phyloP scores from a whole-genome alignment of 169 alveolate species.

The Theileria luwenshuni region DNA sequence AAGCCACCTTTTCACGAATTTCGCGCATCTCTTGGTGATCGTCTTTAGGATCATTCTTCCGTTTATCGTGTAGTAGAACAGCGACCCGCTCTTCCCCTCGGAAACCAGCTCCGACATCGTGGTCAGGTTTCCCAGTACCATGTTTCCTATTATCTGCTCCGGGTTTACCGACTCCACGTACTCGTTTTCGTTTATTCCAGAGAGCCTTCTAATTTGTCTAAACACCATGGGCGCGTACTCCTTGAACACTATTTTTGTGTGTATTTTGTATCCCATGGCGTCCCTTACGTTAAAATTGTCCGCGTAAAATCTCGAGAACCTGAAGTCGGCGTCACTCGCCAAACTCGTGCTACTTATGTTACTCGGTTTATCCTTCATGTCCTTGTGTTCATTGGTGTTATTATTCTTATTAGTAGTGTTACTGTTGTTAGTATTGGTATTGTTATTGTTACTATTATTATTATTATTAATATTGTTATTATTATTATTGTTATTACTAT shows the following conservation, averaged over 20 bases:
- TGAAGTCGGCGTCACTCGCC: not conserved
- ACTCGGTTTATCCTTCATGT: not conserved
- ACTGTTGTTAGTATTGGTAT: not conserved
- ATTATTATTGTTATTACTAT: not conserved
- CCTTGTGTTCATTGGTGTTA: not conserved
- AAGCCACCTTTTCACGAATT: constrained; percentile 64
- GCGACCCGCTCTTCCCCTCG: constrained; percentile 95
- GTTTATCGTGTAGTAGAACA: constrained; percentile 93
- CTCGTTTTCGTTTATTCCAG: constrained; percentile 87
- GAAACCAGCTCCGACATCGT: constrained; percentile 91
- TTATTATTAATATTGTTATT: too few relatives aligned
- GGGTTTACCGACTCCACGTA: constrained; percentile 95
- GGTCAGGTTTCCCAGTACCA: constrained; percentile 93
- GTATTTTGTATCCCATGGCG: not conserved
- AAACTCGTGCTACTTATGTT: not conserved
- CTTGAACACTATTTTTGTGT: constrained; percentile 76
- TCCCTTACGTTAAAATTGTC: not conserved
- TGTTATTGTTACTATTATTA: too few relatives aligned
- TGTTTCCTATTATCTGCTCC: constrained; percentile 92
- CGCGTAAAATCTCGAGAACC: not conserved
- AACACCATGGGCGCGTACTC: constrained; percentile 96
- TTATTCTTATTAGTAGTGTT: not conserved
- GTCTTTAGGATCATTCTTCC: constrained; percentile 84
- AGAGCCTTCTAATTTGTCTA: constrained; percentile 87
- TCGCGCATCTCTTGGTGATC: constrained; percentile 51